Evolutionary conservation across 2,329 filamentous ascomycete species (phyloP).

Genomic region (Hypoxylon sp.): DNA sequence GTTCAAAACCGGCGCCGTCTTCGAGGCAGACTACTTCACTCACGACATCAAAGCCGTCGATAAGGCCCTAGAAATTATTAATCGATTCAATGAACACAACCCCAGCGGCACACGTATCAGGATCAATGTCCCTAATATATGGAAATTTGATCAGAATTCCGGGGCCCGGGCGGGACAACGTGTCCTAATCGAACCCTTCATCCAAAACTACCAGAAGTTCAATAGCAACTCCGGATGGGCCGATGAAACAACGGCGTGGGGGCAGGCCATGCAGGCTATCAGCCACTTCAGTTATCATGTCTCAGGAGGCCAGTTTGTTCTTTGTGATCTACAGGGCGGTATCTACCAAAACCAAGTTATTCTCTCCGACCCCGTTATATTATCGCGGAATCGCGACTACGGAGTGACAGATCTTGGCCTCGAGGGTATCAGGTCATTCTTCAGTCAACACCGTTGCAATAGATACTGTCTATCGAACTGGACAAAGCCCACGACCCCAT

Average conservation of each 20-base stretch:
- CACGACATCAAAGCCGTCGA: constrained; percentile 58
- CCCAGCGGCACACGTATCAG: constrained; percentile 54
- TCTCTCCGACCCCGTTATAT: constrained; percentile 60
- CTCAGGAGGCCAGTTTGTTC: constrained; percentile 55
- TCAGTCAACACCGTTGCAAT: constrained; percentile 57
- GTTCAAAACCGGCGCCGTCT: constrained; percentile 58
- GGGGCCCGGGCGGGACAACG: constrained; percentile 43
- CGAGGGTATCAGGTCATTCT: constrained; percentile 59
- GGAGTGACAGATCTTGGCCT: constrained; percentile 59
- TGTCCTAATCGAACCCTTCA: constrained; percentile 57
- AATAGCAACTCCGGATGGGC: constrained; percentile 62
- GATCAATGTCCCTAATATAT: constrained; percentile 57
- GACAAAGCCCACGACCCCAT: constrained; percentile 35
- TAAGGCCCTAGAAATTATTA: constrained; percentile 56
- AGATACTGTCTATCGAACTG: constrained; percentile 52
- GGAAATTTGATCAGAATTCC: constrained; percentile 45
- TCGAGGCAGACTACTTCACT: constrained; percentile 54
- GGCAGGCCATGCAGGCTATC: constrained; percentile 59
- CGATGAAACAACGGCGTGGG: constrained; percentile 52
- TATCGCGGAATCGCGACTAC: constrained; percentile 57
- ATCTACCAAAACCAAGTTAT: constrained; percentile 55
- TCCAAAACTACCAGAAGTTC: constrained; percentile 61
- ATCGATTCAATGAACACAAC: constrained; percentile 55
- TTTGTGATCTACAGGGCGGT: constrained; percentile 62
- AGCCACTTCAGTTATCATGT: constrained; percentile 62